phyloP scores from a whole-genome alignment of 202 grass and related monocot genomes.

The Digitaria exilis region DNA sequence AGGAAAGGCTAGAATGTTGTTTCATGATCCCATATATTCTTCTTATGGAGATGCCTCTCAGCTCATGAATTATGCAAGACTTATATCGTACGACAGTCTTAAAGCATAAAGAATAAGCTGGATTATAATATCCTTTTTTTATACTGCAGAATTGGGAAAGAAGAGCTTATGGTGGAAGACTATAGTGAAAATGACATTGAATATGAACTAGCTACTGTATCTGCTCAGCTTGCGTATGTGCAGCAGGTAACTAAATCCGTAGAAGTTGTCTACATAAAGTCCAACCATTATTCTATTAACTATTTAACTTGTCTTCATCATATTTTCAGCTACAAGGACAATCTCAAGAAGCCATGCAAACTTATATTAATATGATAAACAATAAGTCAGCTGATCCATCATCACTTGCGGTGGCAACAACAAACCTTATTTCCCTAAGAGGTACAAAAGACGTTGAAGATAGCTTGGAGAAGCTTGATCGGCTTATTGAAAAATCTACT shows the following conservation, averaged over 20 bases:
- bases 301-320: background rate
- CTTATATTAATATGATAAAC: constrained; percentile 66
- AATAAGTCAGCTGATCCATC: constrained; percentile 58
- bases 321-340: constrained; percentile 85
- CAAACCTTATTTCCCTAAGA: constrained; percentile 80
- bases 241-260: constrained; percentile 60
- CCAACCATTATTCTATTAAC: constrained; percentile 8
- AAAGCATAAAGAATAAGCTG: background rate
- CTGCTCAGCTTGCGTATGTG: constrained; percentile 83
- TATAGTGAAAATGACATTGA: constrained; percentile 70
- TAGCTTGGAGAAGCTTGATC: constrained; percentile 79
- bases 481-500: constrained; percentile 69
- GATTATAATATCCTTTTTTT: constrained; percentile 25
- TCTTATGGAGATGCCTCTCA: background rate
- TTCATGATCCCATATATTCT: constrained; percentile 8
- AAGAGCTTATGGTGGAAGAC: constrained; percentile 82
- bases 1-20: background rate
- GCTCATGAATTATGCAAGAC: constrained; percentile 10
- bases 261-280: constrained; percentile 1
- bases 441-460: constrained; percentile 78
- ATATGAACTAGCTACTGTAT: constrained; percentile 79
- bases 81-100: background rate
- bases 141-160: constrained; percentile 73
- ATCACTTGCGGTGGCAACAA: constrained; percentile 79
- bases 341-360: constrained; percentile 72